phyloP scores from a whole-genome alignment of 768 basidiomycete genomes.

The Asterophora parasitica region DNA sequence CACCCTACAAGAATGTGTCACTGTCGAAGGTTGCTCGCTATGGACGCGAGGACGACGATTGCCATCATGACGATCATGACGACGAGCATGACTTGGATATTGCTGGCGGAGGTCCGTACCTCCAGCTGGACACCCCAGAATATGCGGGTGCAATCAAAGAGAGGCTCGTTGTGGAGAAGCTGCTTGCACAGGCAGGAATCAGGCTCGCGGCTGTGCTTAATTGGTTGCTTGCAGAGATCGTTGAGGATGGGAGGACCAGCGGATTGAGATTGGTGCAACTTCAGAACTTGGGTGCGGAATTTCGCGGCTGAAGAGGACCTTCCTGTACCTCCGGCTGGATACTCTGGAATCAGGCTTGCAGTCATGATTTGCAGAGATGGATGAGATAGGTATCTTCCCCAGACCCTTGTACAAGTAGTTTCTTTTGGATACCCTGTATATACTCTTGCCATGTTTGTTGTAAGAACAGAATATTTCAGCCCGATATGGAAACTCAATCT shows the following conservation, averaged over 20 bases:
- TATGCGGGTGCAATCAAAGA: conserved; percentile 70
- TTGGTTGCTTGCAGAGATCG: conserved; percentile 51
- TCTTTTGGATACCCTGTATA: too few relatives aligned
- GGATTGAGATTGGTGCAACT: neutral
- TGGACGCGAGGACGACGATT: conserved; percentile 8
- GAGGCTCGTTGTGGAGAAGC: conserved; percentile 70
- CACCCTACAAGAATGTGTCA: conserved; percentile 30
- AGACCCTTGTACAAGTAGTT: too few relatives aligned
- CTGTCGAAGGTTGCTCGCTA: neutral
- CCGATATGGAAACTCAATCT: too few relatives aligned
- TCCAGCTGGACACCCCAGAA: conserved; percentile 78
- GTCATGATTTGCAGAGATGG: too few relatives aligned
- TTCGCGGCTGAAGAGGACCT: too few relatives aligned
- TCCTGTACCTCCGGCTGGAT: too few relatives aligned
- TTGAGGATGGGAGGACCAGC: neutral
- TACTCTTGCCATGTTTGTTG: too few relatives aligned
- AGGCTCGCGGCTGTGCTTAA: conserved; percentile 83
- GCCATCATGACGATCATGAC: conserved; percentile 9
- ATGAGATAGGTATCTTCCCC: too few relatives aligned
- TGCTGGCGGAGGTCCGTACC: conserved; percentile 22
- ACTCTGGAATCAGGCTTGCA: too few relatives aligned
- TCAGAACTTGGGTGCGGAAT: neutral
- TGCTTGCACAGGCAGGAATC: conserved; percentile 80
- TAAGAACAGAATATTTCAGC: too few relatives aligned
- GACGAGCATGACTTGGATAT: conserved; percentile 4